Conservation (phyloP, 1,139 yeast species). For the Geotrichum klebahnii region DNA sequence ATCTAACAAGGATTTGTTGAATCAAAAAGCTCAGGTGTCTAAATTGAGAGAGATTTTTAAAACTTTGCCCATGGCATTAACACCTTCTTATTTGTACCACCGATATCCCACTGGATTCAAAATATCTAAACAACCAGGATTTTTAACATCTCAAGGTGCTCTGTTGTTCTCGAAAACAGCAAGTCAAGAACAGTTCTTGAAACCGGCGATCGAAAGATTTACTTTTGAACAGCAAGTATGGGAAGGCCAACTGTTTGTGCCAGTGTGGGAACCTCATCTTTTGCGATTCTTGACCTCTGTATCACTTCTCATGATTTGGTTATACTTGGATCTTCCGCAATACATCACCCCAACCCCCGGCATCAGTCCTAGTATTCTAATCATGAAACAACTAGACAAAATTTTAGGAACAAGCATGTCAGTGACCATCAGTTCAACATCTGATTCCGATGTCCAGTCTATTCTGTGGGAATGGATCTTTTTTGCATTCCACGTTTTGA, state of each 20-base stretch:
- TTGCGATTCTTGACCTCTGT: constrained; percentile 48
- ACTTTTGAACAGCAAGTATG: constrained; percentile 46
- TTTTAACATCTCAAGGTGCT: constrained; percentile 76
- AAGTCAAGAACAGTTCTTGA: constrained; percentile 45
- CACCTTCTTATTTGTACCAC: constrained; percentile 77
- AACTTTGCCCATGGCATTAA: constrained; percentile 64
- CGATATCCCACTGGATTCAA: constrained; percentile 60
- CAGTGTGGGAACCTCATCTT: constrained; percentile 65
- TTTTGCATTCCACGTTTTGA: constrained; percentile 65
- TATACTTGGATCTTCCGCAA: constrained; percentile 90
- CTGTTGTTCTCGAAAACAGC: constrained; percentile 63
- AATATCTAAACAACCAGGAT: constrained; percentile 74
- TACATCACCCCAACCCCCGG: constrained; percentile 88
- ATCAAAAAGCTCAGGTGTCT: constrained; percentile 54
- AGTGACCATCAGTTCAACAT: constrained; percentile 32
- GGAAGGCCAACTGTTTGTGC: constrained; percentile 88
- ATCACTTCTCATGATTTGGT: constrained; percentile 60
- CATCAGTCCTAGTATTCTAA: constrained; percentile 64
- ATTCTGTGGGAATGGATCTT: constrained; percentile 57
- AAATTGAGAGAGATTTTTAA: constrained; percentile 59
- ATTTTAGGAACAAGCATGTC: constrained; percentile 27
- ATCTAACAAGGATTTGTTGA: too few species aligned
- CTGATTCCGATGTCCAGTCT: constrained; percentile 36
- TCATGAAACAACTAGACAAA: constrained; percentile 39
- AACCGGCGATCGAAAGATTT: constrained; percentile 45